Percentiles rank a stretch among this genome's conserved stretches.
phyloP scores from a whole-genome alignment of 2,329 filamentous ascomycete genomes.

The Fusarium stilboides region DNA sequence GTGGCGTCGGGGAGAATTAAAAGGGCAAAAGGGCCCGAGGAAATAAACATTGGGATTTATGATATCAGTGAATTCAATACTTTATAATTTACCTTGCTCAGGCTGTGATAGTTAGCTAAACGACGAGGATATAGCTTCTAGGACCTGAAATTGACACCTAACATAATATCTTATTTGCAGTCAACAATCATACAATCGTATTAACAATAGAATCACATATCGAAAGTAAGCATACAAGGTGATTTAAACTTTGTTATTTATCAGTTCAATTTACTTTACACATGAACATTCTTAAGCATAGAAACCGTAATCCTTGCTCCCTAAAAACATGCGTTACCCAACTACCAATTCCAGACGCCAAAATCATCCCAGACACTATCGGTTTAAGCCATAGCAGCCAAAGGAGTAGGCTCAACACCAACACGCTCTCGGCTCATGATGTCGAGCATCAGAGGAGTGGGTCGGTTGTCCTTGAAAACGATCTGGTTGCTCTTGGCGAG shows the following conservation, averaged over 20 bases:
- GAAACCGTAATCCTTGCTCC: constrained; percentile 28
- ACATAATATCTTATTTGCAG: too few species aligned
- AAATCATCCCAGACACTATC: constrained; percentile 30
- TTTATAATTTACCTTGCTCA: constrained; percentile 1
- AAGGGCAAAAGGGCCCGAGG: constrained; percentile 4
- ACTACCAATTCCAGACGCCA: constrained; percentile 37
- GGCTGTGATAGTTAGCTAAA: neutral
- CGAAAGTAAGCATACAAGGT: neutral
- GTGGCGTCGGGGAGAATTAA: constrained; percentile 19
- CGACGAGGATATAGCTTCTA: too few species aligned
- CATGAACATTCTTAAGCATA: constrained; percentile 11
- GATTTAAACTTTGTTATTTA: constrained; percentile 9
- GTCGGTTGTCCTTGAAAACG: constrained; percentile 87
- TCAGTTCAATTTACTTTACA: constrained; percentile 11
- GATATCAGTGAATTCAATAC: constrained; percentile 26
- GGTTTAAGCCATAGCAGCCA: constrained; percentile 65
- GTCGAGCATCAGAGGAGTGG: constrained; percentile 89
- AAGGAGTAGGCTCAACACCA: constrained; percentile 79
- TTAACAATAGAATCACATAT: neutral
- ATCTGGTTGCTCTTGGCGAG: constrained; percentile 89
- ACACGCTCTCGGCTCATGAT: constrained; percentile 95
- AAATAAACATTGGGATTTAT: constrained; percentile 11
- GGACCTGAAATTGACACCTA: too few species aligned
- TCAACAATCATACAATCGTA: too few species aligned
- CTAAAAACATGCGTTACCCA: constrained; percentile 28